A percentile compares a stretch with the other conserved stretches of the same genome.
These are phyloP conservation scores for Chlorella ohadii DNA, from an alignment of 139 green algal genomes.

Conservation along the genomic window DNA sequence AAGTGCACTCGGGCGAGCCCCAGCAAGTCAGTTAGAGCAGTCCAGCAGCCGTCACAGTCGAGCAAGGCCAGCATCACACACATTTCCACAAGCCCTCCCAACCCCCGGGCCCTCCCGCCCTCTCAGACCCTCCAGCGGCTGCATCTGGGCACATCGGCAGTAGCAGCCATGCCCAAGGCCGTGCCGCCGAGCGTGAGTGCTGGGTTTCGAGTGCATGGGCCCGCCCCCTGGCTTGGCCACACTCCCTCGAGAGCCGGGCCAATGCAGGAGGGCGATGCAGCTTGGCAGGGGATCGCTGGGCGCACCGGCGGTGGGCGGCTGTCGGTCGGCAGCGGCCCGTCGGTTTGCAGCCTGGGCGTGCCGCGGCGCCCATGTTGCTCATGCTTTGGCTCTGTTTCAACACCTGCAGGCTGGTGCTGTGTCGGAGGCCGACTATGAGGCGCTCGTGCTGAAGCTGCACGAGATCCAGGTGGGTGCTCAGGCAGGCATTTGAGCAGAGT, in stretches of 20 bases:
- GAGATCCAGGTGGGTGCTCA: conserved; percentile 77
- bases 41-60: not conserved
- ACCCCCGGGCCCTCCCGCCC: not conserved
- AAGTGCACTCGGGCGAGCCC: not conserved
- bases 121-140: not conserved
- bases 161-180: not conserved
- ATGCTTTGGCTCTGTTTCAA: not conserved
- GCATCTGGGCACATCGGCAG: not conserved
- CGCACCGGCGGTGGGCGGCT: too few species aligned
- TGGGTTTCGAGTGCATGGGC: not conserved
- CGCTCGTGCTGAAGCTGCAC: conserved; percentile 90
- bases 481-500: too few species aligned
- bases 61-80: not conserved
- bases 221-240: not conserved
- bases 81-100: too few species aligned
- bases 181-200: conserved; percentile 1
- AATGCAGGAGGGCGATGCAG: too few species aligned
- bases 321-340: too few species aligned
- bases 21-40: conserved; percentile 12
- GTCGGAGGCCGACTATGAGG: conserved; percentile 80
- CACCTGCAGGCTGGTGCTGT: conserved; percentile 53
- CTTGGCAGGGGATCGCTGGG: too few species aligned
- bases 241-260: too few species aligned
- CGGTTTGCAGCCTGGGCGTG: too few species aligned
- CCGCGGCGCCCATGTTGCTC: too few species aligned